These are phyloP conservation scores for Rosa lucieae DNA, from an alignment of 306 rosid genomes.

Conservation along the genomic window DNA sequence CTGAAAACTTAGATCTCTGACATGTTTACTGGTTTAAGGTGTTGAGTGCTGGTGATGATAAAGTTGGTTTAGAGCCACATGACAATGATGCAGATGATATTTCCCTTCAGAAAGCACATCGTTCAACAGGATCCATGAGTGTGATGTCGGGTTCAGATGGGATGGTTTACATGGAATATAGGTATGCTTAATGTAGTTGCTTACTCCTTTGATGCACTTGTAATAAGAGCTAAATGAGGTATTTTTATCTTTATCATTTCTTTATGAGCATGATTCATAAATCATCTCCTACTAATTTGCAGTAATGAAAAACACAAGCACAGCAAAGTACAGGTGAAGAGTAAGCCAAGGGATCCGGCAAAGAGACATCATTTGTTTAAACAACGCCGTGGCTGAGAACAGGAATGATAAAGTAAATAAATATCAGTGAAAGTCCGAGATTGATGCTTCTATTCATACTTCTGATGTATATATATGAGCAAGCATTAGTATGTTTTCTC, in stretches of 20 bases:
- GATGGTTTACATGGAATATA: constrained; percentile 90
- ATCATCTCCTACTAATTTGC: constrained; percentile 21
- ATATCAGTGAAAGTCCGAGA: neutral
- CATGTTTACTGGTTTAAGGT: constrained; percentile 43
- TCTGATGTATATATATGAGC: neutral
- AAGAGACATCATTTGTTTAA: constrained; percentile 71
- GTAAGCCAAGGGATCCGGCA: constrained; percentile 85
- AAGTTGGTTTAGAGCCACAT: constrained; percentile 80
- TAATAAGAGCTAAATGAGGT: neutral
- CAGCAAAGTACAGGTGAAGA: constrained; percentile 61
- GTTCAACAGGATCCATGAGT: constrained; percentile 74
- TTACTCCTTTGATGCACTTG: too few relatives aligned
- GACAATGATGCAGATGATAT: constrained; percentile 88
- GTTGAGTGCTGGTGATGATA: constrained; percentile 82
- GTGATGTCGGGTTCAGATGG: constrained; percentile 95
- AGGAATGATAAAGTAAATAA: neutral
- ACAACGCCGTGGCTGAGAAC: constrained; percentile 44
- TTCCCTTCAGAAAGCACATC: constrained; percentile 70
- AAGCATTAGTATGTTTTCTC: neutral
- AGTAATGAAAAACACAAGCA: constrained; percentile 58
- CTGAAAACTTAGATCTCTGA: constrained; percentile 21
- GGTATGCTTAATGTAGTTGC: constrained; percentile 41
- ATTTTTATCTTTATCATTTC: neutral
- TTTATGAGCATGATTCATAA: neutral
- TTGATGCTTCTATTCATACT: neutral